Evolutionary conservation across 257 asterid species (phyloP).

Genomic region (Paulownia fortunei): DNA sequence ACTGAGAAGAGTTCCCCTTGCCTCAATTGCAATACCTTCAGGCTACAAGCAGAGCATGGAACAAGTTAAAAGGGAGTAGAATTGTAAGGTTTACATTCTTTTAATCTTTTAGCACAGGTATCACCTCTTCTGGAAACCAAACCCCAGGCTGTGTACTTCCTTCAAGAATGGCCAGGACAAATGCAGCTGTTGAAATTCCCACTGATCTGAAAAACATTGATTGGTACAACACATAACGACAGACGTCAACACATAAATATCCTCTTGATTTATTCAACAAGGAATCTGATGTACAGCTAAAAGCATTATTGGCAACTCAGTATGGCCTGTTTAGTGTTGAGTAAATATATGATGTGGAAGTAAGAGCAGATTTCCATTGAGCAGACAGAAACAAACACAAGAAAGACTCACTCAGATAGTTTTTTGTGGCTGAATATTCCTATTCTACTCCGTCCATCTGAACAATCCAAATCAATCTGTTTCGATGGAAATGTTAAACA

Average conservation of each 20-base stretch:
- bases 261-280: background rate
- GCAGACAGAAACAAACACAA: background rate
- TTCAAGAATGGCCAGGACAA: conserved; percentile 84
- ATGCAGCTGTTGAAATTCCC: conserved; percentile 83
- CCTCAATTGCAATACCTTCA: conserved; percentile 79
- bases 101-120: conserved; percentile 25
- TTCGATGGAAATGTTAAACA: conserved; percentile 13
- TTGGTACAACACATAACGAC: background rate
- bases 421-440: conserved; percentile 90
- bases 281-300: background rate
- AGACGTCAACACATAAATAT: background rate
- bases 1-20: conserved; percentile 76
- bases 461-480: conserved; percentile 89
- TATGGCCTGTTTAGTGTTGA: background rate
- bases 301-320: background rate
- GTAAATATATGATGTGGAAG: background rate
- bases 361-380: background rate
- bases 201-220: conserved; percentile 66
- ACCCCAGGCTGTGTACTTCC: conserved; percentile 94
- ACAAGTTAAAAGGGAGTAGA: conserved; percentile 5
- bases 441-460: conserved; percentile 72
- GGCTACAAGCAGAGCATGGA: conserved; percentile 53
- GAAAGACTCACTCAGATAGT: conserved; percentile 60
- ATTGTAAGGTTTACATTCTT: background rate
- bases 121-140: conserved; percentile 96